Conservation (phyloP, 768 basidiomycete species). For the Amanita subjunquillea region DNA sequence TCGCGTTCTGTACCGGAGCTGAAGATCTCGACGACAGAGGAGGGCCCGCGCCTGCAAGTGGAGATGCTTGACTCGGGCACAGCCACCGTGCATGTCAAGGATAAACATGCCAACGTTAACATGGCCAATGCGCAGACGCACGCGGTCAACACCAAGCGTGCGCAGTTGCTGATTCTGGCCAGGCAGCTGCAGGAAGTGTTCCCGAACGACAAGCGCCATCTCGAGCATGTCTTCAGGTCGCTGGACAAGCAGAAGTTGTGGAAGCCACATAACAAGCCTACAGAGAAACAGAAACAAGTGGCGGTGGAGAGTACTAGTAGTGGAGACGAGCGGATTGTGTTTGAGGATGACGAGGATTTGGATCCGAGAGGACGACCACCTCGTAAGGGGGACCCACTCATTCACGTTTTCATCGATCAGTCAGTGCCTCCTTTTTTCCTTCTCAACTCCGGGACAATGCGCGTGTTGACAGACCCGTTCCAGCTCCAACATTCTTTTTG, state of each 20-base stretch:
- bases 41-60: too few relatives aligned
- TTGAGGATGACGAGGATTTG: conserved; percentile 18
- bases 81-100: conserved; percentile 33
- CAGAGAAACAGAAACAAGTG: neutral
- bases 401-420: conserved; percentile 53
- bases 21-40: conserved; percentile 2
- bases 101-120: conserved; percentile 32
- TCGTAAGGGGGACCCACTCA: conserved; percentile 21
- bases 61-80: neutral
- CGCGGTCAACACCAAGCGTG: conserved; percentile 3
- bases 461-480: too few relatives aligned
- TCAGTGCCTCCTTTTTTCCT: conserved; percentile 20
- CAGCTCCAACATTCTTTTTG: conserved; percentile 85
- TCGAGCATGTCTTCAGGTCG: conserved; percentile 1
- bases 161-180: neutral
- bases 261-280: neutral
- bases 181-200: conserved; percentile 1
- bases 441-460: conserved; percentile 2
- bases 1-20: conserved; percentile 2
- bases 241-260: conserved; percentile 2
- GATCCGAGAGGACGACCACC: conserved; percentile 25
- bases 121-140: conserved; percentile 4
- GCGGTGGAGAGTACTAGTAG: neutral
- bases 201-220: neutral
- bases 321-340: neutral